Evolutionary conservation across 148 eudicot species (phyloP).

Genomic region (Rhododendron griersonianum): DNA sequence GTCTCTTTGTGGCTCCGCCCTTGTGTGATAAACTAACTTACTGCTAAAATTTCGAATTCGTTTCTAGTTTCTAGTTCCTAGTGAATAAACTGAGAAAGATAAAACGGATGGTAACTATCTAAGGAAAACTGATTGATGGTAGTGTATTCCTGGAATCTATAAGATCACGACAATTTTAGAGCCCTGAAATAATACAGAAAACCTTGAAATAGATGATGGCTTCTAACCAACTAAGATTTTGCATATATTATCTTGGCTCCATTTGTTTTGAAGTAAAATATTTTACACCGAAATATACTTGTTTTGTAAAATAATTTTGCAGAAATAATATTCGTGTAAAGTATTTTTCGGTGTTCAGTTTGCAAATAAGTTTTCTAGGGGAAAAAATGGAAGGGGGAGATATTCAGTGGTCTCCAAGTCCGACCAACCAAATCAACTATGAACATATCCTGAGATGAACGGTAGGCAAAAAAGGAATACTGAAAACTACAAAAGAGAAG

Average conservation of each 20-base stretch:
- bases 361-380: neutral
- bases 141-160: neutral
- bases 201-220: neutral
- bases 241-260: neutral
- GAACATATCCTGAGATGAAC: no score
- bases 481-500: neutral
- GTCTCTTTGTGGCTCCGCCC: no score
- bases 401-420: no score
- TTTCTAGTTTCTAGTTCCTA: neutral
- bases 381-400: neutral
- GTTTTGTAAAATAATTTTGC: neutral
- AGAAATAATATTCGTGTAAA: no score
- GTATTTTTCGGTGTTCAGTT: neutral
- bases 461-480: no score
- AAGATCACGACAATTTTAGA: neutral
- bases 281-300: no score
- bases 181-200: neutral
- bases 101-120: neutral
- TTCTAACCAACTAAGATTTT: neutral
- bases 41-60: neutral
- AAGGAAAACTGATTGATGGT: neutral
- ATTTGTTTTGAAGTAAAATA: neutral
- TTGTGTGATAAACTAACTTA: neutral
- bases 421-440: no score
- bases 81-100: neutral